These are phyloP conservation scores for Raphanus hybrid DNA, from an alignment of 441 rosid genomes.

Conservation along the genomic window DNA sequence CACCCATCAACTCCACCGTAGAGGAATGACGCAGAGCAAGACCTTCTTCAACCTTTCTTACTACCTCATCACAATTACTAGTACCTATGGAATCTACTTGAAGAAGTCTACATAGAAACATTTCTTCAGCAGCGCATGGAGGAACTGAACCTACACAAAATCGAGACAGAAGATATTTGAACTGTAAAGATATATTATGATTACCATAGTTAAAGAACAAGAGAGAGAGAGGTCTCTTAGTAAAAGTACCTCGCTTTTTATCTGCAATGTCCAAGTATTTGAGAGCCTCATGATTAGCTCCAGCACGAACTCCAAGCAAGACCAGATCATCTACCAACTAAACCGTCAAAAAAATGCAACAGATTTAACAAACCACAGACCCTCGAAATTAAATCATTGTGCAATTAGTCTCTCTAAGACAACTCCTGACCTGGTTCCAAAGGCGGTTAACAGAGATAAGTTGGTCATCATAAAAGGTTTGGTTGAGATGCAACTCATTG, in stretches of 20 bases:
- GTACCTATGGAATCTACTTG: conserved; percentile 58
- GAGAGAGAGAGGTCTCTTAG: conserved; percentile 24
- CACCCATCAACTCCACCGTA: conserved; percentile 71
- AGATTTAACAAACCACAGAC: not conserved
- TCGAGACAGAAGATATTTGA: not conserved
- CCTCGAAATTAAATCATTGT: not conserved
- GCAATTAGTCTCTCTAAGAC: not conserved
- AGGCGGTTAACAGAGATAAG: conserved; percentile 66
- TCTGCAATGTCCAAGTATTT: conserved; percentile 53
- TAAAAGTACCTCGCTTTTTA: conserved; percentile 54
- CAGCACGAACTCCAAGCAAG: conserved; percentile 78
- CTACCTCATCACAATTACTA: conserved; percentile 49
- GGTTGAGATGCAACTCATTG: conserved; percentile 56
- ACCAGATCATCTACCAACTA: conserved; percentile 89
- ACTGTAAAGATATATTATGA: too few species aligned
- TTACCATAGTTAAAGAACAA: too few species aligned
- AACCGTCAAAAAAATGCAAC: conserved; percentile 9
- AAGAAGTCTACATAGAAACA: conserved; percentile 85
- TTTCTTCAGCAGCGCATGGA: conserved; percentile 76
- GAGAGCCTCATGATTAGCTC: conserved; percentile 56
- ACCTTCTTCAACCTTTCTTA: conserved; percentile 62
- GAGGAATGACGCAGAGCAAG: conserved; percentile 70
- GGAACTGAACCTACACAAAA: conserved; percentile 66
- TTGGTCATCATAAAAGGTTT: conserved; percentile 66
- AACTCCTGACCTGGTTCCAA: conserved; percentile 76